These are phyloP conservation scores for Neospermospora avenae DNA, from an alignment of 2,329 filamentous ascomycete species.

Conservation along the genomic window DNA sequence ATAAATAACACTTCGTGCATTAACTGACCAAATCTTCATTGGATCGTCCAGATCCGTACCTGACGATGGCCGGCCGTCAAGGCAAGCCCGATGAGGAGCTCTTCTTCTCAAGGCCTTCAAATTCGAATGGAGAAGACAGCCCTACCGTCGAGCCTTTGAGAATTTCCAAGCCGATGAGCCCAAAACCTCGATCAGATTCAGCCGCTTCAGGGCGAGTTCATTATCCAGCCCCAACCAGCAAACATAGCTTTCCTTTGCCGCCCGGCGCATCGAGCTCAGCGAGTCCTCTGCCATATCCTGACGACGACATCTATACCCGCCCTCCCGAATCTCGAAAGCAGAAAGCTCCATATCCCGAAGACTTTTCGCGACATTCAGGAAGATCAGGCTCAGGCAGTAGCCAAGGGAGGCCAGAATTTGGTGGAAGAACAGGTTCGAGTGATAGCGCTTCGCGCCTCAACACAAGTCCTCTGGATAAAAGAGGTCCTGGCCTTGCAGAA, in stretches of 20 bases:
- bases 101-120: constrained; percentile 59
- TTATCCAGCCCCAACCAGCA: constrained; percentile 46
- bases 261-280: constrained; percentile 70
- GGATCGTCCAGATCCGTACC: constrained; percentile 22
- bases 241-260: constrained; percentile 60
- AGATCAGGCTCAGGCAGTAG: constrained; percentile 23
- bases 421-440: constrained; percentile 31
- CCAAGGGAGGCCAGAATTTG: constrained; percentile 18
- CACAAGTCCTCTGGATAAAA: constrained; percentile 49
- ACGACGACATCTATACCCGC: constrained; percentile 53
- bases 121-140: constrained; percentile 53
- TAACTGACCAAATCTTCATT: constrained; percentile 24
- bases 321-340: constrained; percentile 33
- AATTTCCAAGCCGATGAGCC: constrained; percentile 76
- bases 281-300: constrained; percentile 67
- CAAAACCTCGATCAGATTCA: constrained; percentile 45
- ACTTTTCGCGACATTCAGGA: constrained; percentile 24
- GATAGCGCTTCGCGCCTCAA: constrained; percentile 33
- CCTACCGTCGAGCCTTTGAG: constrained; percentile 80
- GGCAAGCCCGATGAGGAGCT: constrained; percentile 77
- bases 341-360: constrained; percentile 37
- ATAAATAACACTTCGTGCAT: constrained; percentile 33
- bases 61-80: constrained; percentile 42
- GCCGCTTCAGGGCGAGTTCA: constrained; percentile 42
- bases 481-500: constrained; percentile 69